Evolutionary conservation across 1,284 basidiomycete genomes (phyloP), one percentile per base, ranked within the genome.

Genomic region (Mycosarcoma maydis): DNA sequence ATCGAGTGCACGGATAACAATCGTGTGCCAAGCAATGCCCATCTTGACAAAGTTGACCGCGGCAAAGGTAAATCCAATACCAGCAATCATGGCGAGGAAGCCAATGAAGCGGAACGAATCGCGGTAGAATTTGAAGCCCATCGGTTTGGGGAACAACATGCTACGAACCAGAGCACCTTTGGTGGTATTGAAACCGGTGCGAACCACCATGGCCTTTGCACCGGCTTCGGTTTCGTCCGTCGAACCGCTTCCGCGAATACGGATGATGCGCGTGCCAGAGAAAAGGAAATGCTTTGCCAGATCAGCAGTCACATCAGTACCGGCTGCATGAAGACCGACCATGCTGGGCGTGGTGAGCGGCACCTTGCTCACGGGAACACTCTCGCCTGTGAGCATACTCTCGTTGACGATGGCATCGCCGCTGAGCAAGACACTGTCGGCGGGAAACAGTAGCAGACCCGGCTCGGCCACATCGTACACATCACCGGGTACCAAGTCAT

Each of bases 331-430:
- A 4, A 80, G 61, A 19, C 61, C 43, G 10, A 50, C 52, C 41
- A 82, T 72, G 32, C 52, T 62, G 1, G 57, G 50, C 23, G 74
- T 76, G 8, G 54, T 71, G 51, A 90, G 85, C 0, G 93, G 90
- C 22, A 87, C 83, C 82, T 97, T 97, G 79, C 90, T 91, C 52
- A 97, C 92, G 0, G 94, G 94, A 0, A 97, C 90, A 73, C 92
- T 94, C 83, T 97, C 94, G 10, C 94, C 94, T 0, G 94, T 97
- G 16, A 98, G 87, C 95, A 98, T 98, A 66, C 92, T 95, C 84
- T 98, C 96, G 81, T 98, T 98, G 54, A 98, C 91, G 66, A 98
- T 96, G 0, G 93, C 93, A 80, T 98, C 96, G 5, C 96, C 95
- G 6, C 91, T 92, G 26, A 98, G 87, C 16, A 98, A 86, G 71